A percentile compares a stretch with the other conserved stretches of the same genome.
phyloP scores from a whole-genome alignment of 305 asterid species.

The Solanum hybrid region DNA sequence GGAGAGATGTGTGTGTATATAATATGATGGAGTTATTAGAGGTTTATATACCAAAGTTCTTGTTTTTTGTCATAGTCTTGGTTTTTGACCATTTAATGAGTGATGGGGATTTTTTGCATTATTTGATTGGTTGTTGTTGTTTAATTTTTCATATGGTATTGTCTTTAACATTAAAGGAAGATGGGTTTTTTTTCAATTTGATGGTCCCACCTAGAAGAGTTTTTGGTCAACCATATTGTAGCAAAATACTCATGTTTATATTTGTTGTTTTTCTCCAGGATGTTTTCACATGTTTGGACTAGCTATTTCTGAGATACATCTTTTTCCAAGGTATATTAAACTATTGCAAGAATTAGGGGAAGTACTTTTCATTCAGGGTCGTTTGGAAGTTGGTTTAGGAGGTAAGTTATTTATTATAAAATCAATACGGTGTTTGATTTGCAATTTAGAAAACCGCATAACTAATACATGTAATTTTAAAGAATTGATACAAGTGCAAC shows the following conservation, averaged over 20 bases:
- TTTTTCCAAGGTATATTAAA: neutral
- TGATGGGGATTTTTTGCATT: neutral
- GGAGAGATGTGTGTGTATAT: neutral
- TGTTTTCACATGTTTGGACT: conserved; percentile 1
- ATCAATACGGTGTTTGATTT: neutral
- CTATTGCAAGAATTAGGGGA: neutral
- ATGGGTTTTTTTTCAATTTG: neutral
- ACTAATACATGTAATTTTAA: neutral
- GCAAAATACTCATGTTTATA: neutral
- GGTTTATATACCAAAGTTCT: neutral
- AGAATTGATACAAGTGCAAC: neutral
- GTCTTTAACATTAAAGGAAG: neutral
- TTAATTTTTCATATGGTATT: neutral
- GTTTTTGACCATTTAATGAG: neutral
- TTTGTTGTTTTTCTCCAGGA: neutral
- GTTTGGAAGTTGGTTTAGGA: neutral
- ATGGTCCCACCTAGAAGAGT: neutral
- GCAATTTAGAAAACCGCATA: neutral
- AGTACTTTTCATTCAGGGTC: neutral
- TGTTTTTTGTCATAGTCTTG: neutral
- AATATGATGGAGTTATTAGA: neutral
- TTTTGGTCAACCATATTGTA: neutral
- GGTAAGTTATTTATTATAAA: neutral
- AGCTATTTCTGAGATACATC: neutral
- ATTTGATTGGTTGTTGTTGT: neutral